Base-by-base conservation (phyloP, 768 basidiomycete genomes). In the Kwoniella bestiolae region DNA sequence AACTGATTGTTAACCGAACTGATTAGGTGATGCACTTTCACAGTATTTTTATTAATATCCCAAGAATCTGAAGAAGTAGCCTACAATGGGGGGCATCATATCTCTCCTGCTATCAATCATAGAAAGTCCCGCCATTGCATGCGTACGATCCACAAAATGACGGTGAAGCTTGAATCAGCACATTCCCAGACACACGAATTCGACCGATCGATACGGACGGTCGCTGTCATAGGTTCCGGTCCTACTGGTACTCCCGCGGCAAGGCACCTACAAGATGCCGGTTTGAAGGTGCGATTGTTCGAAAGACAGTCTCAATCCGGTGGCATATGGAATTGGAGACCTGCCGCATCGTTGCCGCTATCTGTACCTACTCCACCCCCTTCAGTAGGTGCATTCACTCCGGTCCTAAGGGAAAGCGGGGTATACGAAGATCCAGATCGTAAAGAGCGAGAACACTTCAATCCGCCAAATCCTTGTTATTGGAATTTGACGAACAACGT, bases 181-280 rank as follows among this genome's bases (percentile, higher is more conserved):
- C 38, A 41, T 41, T n/a, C 56, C 16, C n/a, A n/a, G n/a, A 41
- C 38, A 41, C 38, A 41, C 18, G 38, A 56, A 25, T 73, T 67
- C 57, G 28, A 32, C 25, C 38, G 55, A 11, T 63, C 68, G 7
- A 64, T 75, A 58, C 56, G 61, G 44, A 34, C 28, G 0, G 74
- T 76, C 6, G 74, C 74, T 8, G 60, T 76, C 23, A 67, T 76
- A 29, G 74, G 74, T 18, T 63, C 56, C n/a, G 74, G 74, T 3
- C 72, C 74, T n/a, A 63, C 71, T 4, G 74, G 74, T 5, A 38
- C 65, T 2, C 56, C 69, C 1, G 72, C 72, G 3, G 65, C 65
- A 28, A 56, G 63, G 55, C 74, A 71, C 31, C 63, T 73, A 5
- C 31, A 29, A 5, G 74, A 76, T 53, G 67, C 64, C 7, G 74